phyloP scores from a whole-genome alignment of 306 rosid species.

The Vigna mungo region DNA sequence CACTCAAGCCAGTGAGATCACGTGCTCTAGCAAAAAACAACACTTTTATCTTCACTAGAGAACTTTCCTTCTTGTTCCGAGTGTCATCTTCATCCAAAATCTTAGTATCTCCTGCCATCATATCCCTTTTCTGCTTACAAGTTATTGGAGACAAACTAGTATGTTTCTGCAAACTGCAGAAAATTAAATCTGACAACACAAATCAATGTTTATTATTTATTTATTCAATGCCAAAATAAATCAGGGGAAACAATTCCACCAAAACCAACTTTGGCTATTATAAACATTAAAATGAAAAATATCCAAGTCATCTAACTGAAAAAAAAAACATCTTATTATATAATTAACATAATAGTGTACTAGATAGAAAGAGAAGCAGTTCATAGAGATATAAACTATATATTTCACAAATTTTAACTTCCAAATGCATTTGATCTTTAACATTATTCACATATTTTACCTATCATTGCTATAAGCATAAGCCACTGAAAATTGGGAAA shows the following conservation, averaged over 20 bases:
- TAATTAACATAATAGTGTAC: background rate
- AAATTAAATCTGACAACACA: slow-evolving; percentile 11
- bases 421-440: too few species aligned
- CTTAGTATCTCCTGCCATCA: slow-evolving; percentile 43
- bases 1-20: slow-evolving; percentile 73
- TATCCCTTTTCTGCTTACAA: background rate
- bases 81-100: slow-evolving; percentile 32
- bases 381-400: background rate
- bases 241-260: background rate
- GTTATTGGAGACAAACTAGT: slow-evolving; percentile 19
- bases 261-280: background rate
- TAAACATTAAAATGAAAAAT: too few species aligned
- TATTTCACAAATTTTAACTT: background rate
- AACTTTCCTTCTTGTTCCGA: slow-evolving; percentile 23
- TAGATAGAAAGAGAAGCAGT: background rate
- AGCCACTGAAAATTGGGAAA: too few species aligned
- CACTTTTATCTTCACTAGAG: slow-evolving; percentile 66
- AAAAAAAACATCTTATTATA: background rate
- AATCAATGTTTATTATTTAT: background rate
- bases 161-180: slow-evolving; percentile 5
- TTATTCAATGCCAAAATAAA: slow-evolving; percentile 3
- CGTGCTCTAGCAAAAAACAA: slow-evolving; percentile 92
- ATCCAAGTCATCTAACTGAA: too few species aligned
- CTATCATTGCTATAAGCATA: too few species aligned
- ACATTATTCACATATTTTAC: too few species aligned